These are phyloP conservation scores for Protomyces inouyei DNA, from an alignment of 1,139 yeast genomes.

Conservation along the genomic window DNA sequence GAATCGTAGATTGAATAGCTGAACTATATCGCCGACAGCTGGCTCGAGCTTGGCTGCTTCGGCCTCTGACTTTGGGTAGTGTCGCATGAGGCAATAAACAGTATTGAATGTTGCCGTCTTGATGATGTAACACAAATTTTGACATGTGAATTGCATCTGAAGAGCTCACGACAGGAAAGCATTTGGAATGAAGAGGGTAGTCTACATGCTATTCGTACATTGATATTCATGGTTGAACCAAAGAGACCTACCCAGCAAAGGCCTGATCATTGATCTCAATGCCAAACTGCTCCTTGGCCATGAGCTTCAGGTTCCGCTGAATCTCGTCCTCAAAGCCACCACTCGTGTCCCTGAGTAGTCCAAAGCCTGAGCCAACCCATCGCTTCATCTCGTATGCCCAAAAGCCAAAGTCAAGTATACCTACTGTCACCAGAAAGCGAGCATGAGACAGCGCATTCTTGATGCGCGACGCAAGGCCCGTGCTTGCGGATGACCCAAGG, in stretches of 20 bases:
- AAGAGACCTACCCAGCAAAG: constrained; percentile 2
- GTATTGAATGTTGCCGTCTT: no score
- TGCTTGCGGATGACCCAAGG: constrained; percentile 14
- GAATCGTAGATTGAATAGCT: constrained; percentile 6
- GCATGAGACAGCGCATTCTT: constrained; percentile 35
- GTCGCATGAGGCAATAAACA: not conserved
- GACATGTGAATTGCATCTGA: no score
- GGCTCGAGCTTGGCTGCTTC: constrained; percentile 5
- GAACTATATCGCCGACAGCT: constrained; percentile 10
- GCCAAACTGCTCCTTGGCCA: constrained; percentile 32
- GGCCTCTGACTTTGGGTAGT: constrained; percentile 12
- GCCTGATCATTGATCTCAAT: constrained; percentile 28
- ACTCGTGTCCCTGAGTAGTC: constrained; percentile 36
- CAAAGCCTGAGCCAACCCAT: constrained; percentile 35
- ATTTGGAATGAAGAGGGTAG: no score
- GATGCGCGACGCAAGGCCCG: constrained; percentile 10
- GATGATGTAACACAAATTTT: no score
- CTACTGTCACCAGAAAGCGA: constrained; percentile 43
- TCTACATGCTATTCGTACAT: no score
- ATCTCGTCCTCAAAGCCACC: constrained; percentile 50
- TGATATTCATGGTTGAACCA: not conserved
- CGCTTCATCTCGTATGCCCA: constrained; percentile 45
- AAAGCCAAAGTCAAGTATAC: constrained; percentile 48
- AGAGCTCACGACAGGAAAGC: no score
- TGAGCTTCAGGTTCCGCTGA: constrained; percentile 43